Percentiles rank a stretch among this genome's conserved stretches.
Conservation (phyloP, 495 filamentous ascomycete genomes). For the Tetracladium setigerum region DNA sequence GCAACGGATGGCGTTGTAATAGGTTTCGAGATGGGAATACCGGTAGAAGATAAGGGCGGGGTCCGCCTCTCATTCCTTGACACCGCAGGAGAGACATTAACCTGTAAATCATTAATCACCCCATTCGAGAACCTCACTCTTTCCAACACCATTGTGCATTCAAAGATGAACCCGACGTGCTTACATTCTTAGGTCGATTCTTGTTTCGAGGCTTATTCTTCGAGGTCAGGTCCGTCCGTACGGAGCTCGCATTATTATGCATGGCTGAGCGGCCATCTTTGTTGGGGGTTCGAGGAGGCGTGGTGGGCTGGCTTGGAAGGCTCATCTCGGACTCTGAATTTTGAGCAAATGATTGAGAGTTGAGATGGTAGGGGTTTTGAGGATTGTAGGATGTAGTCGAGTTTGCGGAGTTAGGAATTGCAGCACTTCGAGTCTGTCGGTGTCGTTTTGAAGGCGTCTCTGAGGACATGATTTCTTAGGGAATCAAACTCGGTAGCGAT, state of each 20-base stretch:
- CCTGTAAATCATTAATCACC: constrained; percentile 21
- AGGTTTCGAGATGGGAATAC: constrained; percentile 11
- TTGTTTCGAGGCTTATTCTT: constrained; percentile 30
- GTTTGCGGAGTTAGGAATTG: constrained; percentile 1
- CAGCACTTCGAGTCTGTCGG: constrained; percentile 20
- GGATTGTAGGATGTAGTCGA: constrained; percentile 16
- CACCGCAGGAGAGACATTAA: constrained; percentile 24
- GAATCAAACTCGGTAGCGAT: no score
- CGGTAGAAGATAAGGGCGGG: constrained; percentile 28
- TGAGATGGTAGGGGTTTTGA: constrained; percentile 22
- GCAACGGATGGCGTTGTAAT: constrained; percentile 41
- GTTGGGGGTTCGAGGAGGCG: constrained; percentile 21
- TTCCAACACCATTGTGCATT: no score
- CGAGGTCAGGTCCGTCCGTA: constrained; percentile 10
- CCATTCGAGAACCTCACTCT: constrained; percentile 9
- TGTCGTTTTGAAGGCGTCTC: constrained; percentile 11
- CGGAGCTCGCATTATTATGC: constrained; percentile 10
- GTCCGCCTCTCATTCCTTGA: constrained; percentile 30
- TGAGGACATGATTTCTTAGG: constrained; percentile 19
- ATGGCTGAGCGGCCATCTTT: constrained; percentile 9
- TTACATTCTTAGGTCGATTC: constrained; percentile 26
- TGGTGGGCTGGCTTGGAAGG: constrained; percentile 11
- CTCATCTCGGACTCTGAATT: constrained; percentile 18
- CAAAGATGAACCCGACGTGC: constrained; percentile 4
- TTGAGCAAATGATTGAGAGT: constrained; percentile 14